Percentiles rank a stretch among this genome's conserved stretches.
These are phyloP conservation scores for Clohesyomyces aquaticus DNA, from an alignment of 495 filamentous ascomycete genomes.

Conservation along the genomic window DNA sequence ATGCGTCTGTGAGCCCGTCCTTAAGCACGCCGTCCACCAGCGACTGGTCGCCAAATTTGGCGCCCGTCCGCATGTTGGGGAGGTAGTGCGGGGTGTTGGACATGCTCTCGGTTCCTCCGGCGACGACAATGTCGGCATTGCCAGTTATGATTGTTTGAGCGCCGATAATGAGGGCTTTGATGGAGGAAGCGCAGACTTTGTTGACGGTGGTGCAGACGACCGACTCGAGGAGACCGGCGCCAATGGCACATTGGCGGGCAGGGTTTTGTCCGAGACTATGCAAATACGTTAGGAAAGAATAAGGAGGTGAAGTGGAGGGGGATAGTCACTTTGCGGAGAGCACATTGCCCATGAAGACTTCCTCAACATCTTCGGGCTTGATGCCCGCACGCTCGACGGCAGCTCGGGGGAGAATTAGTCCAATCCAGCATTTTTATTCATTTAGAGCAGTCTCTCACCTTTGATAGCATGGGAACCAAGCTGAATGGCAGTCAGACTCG, in stretches of 20 bases:
- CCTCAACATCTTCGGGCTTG: constrained; percentile 83
- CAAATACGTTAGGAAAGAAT: constrained; percentile 8
- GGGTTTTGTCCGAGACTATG: constrained; percentile 94
- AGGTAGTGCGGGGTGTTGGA: constrained; percentile 97
- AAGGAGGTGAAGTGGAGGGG: constrained; percentile 6
- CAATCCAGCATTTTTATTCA: constrained; percentile 9
- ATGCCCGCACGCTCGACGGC: constrained; percentile 84
- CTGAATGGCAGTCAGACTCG: constrained; percentile 81
- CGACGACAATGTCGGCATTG: constrained; percentile 85
- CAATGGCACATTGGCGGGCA: constrained; percentile 88
- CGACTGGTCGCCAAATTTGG: constrained; percentile 85
- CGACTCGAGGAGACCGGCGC: constrained; percentile 76
- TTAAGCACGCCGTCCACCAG: constrained; percentile 88
- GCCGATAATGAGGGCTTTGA: constrained; percentile 94
- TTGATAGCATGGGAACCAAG: constrained; percentile 92
- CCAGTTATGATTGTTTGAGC: constrained; percentile 97
- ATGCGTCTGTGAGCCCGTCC: constrained; percentile 91
- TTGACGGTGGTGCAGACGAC: constrained; percentile 92
- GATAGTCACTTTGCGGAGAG: constrained; percentile 81
- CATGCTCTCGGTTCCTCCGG: constrained; percentile 96
- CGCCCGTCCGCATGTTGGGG: constrained; percentile 75
- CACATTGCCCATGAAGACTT: constrained; percentile 98
- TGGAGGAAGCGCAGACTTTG: constrained; percentile 94
- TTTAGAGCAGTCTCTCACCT: constrained; percentile 55
- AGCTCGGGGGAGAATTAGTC: constrained; percentile 53